Base-by-base conservation (phyloP, 1,139 yeast genomes). In the Geotrichum bryndzae region DNA sequence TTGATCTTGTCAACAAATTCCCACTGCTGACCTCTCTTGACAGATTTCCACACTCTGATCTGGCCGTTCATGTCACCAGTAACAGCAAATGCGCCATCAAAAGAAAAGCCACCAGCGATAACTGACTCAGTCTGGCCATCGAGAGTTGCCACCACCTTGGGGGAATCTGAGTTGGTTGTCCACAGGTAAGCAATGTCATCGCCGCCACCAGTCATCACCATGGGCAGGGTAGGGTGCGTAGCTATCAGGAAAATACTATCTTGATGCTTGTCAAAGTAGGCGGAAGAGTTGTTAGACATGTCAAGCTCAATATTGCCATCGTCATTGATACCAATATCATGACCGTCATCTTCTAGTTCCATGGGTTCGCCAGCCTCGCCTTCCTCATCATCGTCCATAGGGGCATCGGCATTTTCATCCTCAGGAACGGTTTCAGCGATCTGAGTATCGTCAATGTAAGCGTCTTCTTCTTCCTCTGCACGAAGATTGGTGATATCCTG, bases 41-140 rank as follows among this genome's bases (percentile, higher is more conserved):
- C 76, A 1, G 91, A 77, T 70, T 84, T 83, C 78, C 88, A 90
- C 15, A 91, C 85, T 68, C 90, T 81, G 50, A 94, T 79, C 67
- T 84, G 84, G 61, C 99, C 99, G 59, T 85, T 85, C 99, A 94
- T 94, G 74, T 95, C 99, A 56, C 94, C 98, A 7, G 97, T 88
- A 10, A 94, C 82, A 53, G 89, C 79, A 71, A 79, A 90, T 57
- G 83, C 80, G 29, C 99, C 99, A 68, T 90, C 96, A 51, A 79
- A 76, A 0, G 96, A 86, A 74, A 95, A 94, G 0, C 86, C 90
- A 57, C 95, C 94, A 10, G 91, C 80, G 59, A 90, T 83, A 10
- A 94, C 96, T 35, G 96, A 88, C 72, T 94, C 99, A 53, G 86
- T 86, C 74, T 90, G 96, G 18, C 92, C 91, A 60, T 77, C 78